Evolutionary conservation across 2,329 filamentous ascomycete species (phyloP).

Genomic region (Colletotrichum sp.): DNA sequence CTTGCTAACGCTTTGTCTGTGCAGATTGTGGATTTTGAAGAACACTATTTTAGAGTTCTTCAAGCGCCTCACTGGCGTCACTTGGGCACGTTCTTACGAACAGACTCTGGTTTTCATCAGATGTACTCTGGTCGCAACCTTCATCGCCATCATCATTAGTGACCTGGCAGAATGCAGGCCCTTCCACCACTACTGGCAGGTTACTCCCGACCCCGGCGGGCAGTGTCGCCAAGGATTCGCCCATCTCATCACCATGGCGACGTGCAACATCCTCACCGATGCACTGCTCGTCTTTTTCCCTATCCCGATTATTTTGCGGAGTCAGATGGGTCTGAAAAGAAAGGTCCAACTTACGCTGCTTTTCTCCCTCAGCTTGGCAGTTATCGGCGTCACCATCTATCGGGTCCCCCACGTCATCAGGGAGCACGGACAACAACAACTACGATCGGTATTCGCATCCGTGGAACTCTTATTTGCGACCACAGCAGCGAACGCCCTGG

Average conservation of each 20-base stretch:
- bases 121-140: constrained; percentile 78
- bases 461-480: constrained; percentile 90
- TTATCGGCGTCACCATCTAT: constrained; percentile 81
- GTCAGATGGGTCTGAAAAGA: constrained; percentile 76
- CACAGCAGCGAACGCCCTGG: constrained; percentile 84
- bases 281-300: constrained; percentile 87
- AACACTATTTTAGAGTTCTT: constrained; percentile 91
- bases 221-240: constrained; percentile 86
- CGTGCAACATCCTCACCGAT: constrained; percentile 87
- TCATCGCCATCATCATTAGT: constrained; percentile 80
- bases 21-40: constrained; percentile 92
- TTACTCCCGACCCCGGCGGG: constrained; percentile 83
- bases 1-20: constrained; percentile 29
- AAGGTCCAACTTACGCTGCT: constrained; percentile 81
- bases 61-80: constrained; percentile 80
- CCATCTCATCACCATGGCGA: constrained; percentile 89
- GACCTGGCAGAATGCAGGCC: constrained; percentile 85
- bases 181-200: constrained; percentile 78
- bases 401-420: constrained; percentile 81
- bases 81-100: constrained; percentile 82
- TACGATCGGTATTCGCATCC: constrained; percentile 86
- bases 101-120: constrained; percentile 74
- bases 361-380: constrained; percentile 83
- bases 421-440: constrained; percentile 77
- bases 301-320: constrained; percentile 83